Percentiles rank a stretch among this genome's conserved stretches.
phyloP scores from a whole-genome alignment of 768 basidiomycete species.

The Trametes cinnabarina region DNA sequence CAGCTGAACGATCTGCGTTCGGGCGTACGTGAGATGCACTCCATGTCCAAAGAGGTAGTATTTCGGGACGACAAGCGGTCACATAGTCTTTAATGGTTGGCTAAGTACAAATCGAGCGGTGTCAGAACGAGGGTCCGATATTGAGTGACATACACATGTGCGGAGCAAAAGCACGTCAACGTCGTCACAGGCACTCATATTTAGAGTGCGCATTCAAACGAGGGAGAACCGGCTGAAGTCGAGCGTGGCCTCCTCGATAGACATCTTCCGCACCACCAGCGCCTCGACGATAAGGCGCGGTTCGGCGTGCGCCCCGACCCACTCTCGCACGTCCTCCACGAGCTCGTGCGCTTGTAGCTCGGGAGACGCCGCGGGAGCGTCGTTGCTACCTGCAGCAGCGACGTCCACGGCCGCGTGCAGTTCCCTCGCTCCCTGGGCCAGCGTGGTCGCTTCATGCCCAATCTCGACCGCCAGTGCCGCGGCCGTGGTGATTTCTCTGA shows the following conservation, averaged over 20 bases:
- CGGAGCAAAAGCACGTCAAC: background rate
- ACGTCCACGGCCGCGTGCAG: constrained; percentile 34
- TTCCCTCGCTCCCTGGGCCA: constrained; percentile 34
- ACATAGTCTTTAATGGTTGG: too few relatives aligned
- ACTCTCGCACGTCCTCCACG: constrained; percentile 2
- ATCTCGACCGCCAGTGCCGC: constrained; percentile 1
- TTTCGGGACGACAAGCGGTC: too few relatives aligned
- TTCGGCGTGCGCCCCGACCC: constrained; percentile 34
- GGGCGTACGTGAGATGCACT: background rate
- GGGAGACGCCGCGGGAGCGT: background rate
- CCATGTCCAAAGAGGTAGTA: too few relatives aligned
- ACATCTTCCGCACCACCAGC: constrained; percentile 74
- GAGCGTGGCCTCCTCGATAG: constrained; percentile 70
- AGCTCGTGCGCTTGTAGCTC: constrained; percentile 3
- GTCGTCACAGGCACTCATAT: background rate
- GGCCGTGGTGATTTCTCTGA: constrained; percentile 33
- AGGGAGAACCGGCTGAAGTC: constrained; percentile 51
- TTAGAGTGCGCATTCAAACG: constrained; percentile 4
- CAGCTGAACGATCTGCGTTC: constrained; percentile 55
- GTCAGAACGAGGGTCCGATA: background rate
- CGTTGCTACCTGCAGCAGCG: constrained; percentile 2
- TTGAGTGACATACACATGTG: too few relatives aligned
- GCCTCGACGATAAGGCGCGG: constrained; percentile 78
- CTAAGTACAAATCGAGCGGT: background rate
- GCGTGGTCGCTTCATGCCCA: constrained; percentile 21